Evolutionary conservation across 768 basidiomycete genomes (phyloP).

Genomic region (Pluteus cervinus): DNA sequence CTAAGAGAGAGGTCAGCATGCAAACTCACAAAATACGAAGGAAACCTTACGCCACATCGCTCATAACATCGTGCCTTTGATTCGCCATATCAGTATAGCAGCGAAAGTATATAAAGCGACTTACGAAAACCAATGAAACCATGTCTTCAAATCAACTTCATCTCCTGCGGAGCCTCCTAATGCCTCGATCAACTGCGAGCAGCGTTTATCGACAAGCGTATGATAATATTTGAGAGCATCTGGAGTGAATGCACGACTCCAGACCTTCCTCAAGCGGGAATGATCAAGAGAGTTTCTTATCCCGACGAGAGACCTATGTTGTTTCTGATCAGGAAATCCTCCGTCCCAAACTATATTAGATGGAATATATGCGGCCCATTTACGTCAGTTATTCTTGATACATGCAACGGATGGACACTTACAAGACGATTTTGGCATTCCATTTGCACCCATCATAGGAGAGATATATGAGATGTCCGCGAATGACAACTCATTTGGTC

Average conservation of each 20-base stretch:
- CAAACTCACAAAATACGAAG: no score
- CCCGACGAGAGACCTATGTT: slow-evolving; percentile 18
- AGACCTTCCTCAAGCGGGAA: slow-evolving; percentile 28
- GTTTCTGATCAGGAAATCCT: slow-evolving; percentile 12
- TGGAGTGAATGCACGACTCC: slow-evolving; percentile 31
- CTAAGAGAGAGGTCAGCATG: no score
- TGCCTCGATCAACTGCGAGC: slow-evolving; percentile 18
- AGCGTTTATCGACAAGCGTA: slow-evolving; percentile 12
- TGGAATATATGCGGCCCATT: not conserved
- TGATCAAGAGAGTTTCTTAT: slow-evolving; percentile 26
- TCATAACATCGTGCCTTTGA: slow-evolving; percentile 29
- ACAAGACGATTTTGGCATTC: slow-evolving; percentile 37
- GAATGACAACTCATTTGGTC: slow-evolving; percentile 43
- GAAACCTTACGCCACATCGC: no score
- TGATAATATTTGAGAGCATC: slow-evolving; percentile 24
- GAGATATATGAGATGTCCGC: slow-evolving; percentile 24
- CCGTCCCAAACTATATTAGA: slow-evolving; percentile 25
- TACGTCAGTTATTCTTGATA: not conserved
- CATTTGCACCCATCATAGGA: slow-evolving; percentile 26
- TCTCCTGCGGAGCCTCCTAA: slow-evolving; percentile 10
- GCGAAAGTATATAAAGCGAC: slow-evolving; percentile 9
- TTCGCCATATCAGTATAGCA: not conserved
- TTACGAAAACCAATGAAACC: slow-evolving; percentile 32
- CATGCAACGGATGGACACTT: slow-evolving; percentile 8
- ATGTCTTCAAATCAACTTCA: slow-evolving; percentile 24